A percentile compares a stretch with the other conserved stretches of the same genome.
Conservation (phyloP, 208 protist genomes). For the Trichomonas tenax region DNA sequence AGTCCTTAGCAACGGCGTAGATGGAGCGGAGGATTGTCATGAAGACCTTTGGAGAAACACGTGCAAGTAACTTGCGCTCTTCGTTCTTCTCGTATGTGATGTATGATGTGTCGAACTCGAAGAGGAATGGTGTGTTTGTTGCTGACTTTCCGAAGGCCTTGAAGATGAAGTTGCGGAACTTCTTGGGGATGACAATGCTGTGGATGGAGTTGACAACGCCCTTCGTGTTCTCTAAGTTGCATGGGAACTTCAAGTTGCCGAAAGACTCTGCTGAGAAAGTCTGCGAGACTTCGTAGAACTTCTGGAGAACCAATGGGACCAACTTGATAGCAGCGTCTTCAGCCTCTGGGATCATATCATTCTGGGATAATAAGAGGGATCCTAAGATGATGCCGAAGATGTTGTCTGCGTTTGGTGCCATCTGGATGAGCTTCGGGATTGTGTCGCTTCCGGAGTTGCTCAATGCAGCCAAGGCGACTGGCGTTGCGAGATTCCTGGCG, state of each 20-base stretch:
- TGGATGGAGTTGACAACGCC: background rate
- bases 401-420: background rate
- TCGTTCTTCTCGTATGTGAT: background rate
- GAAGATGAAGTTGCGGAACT: background rate
- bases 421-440: background rate
- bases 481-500: background rate
- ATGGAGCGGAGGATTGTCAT: background rate
- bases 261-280: background rate
- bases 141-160: background rate
- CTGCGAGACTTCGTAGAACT: background rate
- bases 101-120: background rate
- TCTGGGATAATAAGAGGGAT: background rate
- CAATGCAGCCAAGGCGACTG: background rate
- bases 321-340: background rate
- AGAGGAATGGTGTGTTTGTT: background rate
- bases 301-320: background rate
- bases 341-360: background rate
- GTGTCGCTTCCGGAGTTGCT: background rate
- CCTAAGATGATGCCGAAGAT: background rate
- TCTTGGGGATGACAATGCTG: background rate
- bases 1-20: background rate
- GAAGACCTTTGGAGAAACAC: background rate
- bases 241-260: background rate
- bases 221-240: background rate
- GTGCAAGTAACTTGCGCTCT: background rate